Percentiles rank a stretch among this genome's conserved stretches.
phyloP scores from a whole-genome alignment of 331 rosid species.

The Telfairia occidentalis region DNA sequence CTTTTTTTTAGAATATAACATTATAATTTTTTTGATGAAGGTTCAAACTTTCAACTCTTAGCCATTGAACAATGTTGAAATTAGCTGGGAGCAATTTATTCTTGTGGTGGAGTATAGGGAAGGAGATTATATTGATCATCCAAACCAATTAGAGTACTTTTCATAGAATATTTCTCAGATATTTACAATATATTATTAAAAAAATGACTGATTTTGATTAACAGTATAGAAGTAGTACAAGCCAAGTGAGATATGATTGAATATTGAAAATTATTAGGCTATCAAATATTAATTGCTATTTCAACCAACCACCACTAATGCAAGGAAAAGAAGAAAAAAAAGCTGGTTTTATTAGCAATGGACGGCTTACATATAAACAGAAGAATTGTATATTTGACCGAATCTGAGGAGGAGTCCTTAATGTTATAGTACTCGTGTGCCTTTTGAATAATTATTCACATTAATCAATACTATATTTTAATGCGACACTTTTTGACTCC shows the following conservation, averaged over 20 bases:
- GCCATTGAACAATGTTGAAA: too few species aligned
- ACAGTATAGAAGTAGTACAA: not conserved
- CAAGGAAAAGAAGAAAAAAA: not conserved
- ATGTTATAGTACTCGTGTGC: not conserved
- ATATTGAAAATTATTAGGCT: not conserved
- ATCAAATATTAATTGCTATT: not conserved
- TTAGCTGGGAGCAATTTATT: too few species aligned
- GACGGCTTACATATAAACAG: slow-evolving; percentile 4
- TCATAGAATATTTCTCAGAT: not conserved
- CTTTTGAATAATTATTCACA: not conserved
- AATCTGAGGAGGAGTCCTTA: not conserved
- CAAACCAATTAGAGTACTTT: not conserved
- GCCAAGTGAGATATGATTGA: slow-evolving; percentile 4
- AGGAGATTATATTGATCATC: not conserved
- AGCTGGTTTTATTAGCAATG: not conserved
- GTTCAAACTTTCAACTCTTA: too few species aligned
- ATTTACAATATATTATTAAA: not conserved
- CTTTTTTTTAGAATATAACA: too few species aligned
- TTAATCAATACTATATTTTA: not conserved
- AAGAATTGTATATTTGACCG: slow-evolving; percentile 2
- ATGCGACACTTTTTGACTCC: not conserved
- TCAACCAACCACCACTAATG: slow-evolving; percentile 4
- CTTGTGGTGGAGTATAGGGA: not conserved
- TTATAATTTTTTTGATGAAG: too few species aligned
- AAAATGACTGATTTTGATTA: not conserved